Base-by-base conservation (phyloP, 2,329 filamentous ascomycete species). In the Penicillium paneum region DNA sequence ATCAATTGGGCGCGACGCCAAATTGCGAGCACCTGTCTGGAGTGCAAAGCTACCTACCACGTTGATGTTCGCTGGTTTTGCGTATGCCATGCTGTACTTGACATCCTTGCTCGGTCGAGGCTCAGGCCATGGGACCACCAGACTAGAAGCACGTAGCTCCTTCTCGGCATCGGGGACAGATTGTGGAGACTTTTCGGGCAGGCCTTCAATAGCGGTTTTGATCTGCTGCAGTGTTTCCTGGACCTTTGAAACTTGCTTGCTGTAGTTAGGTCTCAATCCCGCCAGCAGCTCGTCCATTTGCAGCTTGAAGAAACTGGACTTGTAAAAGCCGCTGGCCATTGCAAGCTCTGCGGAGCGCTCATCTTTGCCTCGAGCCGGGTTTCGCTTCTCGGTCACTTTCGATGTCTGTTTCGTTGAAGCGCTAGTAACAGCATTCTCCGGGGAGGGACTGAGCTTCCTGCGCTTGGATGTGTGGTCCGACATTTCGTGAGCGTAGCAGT, bases 31-130 rank as follows among this genome's bases (percentile, higher is more conserved):
- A 73, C 90, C 87, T 2, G 87, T 92, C 71, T 84, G 87, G 48
- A 89, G 79, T 11, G 89, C 83, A 76, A 95, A 93, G 73, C 92
- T 96, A 46, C 94, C 94, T 31, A 93, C 87, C 24, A 96, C 88
- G 67, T 96, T 96, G 73, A 94, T 85, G 62, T 86, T 86, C 8
- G 83, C 75, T 2, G 94, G 93, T 67, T 84, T 87, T 42, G 81
- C 81, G 71, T 91, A 96, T 36, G 87, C 80, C 49, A 97, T 79
- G 65, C 91, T 92, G 75, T 96, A 96, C 49, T 89, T 88, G 31
- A 85, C 85, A 70, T 93, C 87, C 65, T 84, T 84, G 11, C 83
- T 78, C 1, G 93, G 92, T 47, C 80, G 84, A 17, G 91, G 91
- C n/a, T 87, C 81, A 15, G 93, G 91, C 67, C 91, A 97, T 0